Evolutionary conservation across 2,329 filamentous ascomycete genomes (phyloP), one percentile per base, ranked within the genome.

Genomic region (Penicillium freii): DNA sequence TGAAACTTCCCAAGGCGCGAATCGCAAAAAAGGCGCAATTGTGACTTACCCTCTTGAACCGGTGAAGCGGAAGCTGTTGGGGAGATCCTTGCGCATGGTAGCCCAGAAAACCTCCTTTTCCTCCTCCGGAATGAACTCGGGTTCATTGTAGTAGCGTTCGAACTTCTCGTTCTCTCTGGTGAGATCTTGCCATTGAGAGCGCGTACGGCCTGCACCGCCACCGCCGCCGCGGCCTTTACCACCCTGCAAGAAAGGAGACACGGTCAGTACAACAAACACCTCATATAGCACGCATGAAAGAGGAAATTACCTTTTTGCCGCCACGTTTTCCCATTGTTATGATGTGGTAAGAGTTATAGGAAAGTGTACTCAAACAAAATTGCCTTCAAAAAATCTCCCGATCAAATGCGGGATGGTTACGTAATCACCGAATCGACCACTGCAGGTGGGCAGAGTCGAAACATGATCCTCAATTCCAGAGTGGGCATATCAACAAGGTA

Each of bases 1-100:
- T 36, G 46, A 36, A 48, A 45, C 36, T 5, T 48, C 42, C 13
- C 17, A 42, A n/a, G n/a, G 39, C 23, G 19, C 13, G 27, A 40
- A 39, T 50, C 53, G 63, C 60, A 44, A 38, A 43, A 31, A 25
- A 29, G 15, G 19, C 6, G 19, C 17, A 19, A 48, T 59, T 36
- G 13, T n/a, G 46, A 74, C 77, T 58, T 81, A 91, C 88, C 91
- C 90, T 82, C 93, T 95, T 46, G 92, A 97, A 38, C 94, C 94
- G 59, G 92, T 95, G 78, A 99, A 99, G 60, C 94, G 87, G 80
- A 97, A 99, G 76, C 92, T 97, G 79, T 97, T 97, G 55, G 94
- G 94, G 50, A 99, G 80, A 72, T 97, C 92, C 62, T 88, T 85
- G 69, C 87, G 85, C 73, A 97, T 80, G 0, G 89, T 85, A 38